These are phyloP conservation scores for Fonsecaea erecta DNA, from an alignment of 2,329 filamentous ascomycete species.

Conservation along the genomic window DNA sequence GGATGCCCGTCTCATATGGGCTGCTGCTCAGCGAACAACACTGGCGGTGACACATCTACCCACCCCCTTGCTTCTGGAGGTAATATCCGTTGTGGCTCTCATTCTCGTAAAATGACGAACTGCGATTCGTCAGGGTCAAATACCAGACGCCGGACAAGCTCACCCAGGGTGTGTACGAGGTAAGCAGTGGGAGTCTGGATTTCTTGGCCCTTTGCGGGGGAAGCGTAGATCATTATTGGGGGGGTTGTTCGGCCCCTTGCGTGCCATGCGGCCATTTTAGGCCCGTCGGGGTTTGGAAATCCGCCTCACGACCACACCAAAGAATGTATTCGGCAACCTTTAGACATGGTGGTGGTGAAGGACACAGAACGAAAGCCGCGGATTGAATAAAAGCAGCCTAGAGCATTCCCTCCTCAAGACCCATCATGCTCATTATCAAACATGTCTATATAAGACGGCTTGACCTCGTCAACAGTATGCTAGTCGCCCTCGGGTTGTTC, in stretches of 20 bases:
- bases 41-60: background rate
- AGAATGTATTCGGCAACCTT: no score
- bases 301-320: no score
- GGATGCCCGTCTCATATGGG: background rate
- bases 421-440: no score
- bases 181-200: slow-evolving; percentile 8
- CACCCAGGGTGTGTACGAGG: no score
- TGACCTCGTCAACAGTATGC: no score
- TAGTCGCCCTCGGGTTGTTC: no score
- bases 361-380: background rate
- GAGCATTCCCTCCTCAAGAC: no score
- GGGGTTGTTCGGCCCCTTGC: background rate
- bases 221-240: background rate
- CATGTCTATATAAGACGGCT: no score
- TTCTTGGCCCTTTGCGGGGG: background rate
- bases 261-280: no score
- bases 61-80: background rate
- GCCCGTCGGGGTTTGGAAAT: no score
- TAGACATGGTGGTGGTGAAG: no score
- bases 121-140: background rate
- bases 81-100: background rate
- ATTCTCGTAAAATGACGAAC: background rate
- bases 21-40: background rate
- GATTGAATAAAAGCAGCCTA: background rate
- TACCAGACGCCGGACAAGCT: no score